These are phyloP conservation scores for Ophiostoma fasciatum DNA, from an alignment of 2,329 filamentous ascomycete species.

Conservation along the genomic window DNA sequence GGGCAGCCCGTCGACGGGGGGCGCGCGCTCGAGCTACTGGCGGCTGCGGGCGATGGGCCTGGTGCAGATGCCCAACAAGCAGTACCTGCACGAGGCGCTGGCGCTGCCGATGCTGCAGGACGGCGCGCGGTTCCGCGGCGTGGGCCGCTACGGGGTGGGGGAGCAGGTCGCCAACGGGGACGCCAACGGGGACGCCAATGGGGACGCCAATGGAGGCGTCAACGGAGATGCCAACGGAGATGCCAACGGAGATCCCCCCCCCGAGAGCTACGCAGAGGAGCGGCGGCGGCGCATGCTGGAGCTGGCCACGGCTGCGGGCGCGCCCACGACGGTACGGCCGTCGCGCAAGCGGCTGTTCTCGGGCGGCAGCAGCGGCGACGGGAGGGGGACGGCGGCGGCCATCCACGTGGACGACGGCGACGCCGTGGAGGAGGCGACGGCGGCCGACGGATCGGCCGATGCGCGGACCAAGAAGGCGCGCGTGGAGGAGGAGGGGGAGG, in stretches of 20 bases:
- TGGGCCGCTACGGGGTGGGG: conserved; percentile 23
- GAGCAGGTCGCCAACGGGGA: conserved; percentile 1
- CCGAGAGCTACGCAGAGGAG: conserved; percentile 5
- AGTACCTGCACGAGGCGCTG: conserved; percentile 31
- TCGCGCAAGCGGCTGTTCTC: conserved; percentile 7
- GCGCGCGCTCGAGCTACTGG: conserved; percentile 19
- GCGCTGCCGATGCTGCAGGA: conserved; percentile 23
- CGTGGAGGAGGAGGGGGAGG: not conserved
- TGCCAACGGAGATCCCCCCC: not conserved
- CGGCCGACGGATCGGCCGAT: too few relatives aligned
- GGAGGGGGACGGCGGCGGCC: not conserved
- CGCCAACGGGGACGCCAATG: not conserved
- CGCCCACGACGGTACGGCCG: not conserved
- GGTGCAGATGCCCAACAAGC: conserved; percentile 14
- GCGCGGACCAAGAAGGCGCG: conserved; percentile 8
- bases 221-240: too few relatives aligned
- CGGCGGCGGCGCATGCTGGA: conserved; percentile 1
- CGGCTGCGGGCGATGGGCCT: conserved; percentile 31
- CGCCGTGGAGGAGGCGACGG: not conserved
- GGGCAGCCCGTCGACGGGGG: conserved; percentile 1
- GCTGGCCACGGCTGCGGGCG: not conserved
- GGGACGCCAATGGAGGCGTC: too few relatives aligned
- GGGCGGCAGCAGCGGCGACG: not conserved
- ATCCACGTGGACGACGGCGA: conserved; percentile 6
- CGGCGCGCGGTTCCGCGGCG: conserved; percentile 23